Evolutionary conservation across 1,139 yeast species (phyloP).

Genomic region (Scheffersomyces lignicola): DNA sequence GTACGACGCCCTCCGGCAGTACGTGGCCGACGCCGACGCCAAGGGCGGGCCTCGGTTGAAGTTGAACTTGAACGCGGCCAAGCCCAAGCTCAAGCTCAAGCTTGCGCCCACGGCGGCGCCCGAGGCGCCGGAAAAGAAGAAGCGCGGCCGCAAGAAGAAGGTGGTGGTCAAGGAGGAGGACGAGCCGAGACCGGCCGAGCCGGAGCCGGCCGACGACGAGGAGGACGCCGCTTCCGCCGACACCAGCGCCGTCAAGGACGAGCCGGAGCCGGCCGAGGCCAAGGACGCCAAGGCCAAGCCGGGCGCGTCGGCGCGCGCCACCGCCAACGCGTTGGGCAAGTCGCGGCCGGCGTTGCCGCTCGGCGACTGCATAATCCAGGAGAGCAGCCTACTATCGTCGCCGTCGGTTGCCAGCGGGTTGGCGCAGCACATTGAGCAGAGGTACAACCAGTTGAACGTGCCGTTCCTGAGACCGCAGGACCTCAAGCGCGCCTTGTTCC

Average conservation of each 20-base stretch:
- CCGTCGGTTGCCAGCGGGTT: constrained; percentile 26
- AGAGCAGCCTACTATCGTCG: constrained; percentile 38
- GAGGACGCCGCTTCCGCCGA: constrained; percentile 10
- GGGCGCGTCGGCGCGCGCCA: constrained; percentile 12
- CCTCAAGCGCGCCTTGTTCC: constrained; percentile 33
- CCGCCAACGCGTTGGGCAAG: constrained; percentile 30
- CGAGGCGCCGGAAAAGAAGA: constrained; percentile 21
- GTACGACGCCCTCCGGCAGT: constrained; percentile 24
- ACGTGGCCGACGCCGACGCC: constrained; percentile 13
- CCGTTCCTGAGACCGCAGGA: constrained; percentile 23
- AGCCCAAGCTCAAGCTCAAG: constrained; percentile 26
- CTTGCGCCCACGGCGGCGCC: constrained; percentile 18
- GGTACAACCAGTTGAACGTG: constrained; percentile 15
- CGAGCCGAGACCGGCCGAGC: constrained; percentile 14
- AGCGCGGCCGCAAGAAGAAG: constrained; percentile 19
- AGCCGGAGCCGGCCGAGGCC: constrained; percentile 13
- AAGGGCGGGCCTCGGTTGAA: constrained; percentile 22
- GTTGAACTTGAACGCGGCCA: constrained; percentile 23
- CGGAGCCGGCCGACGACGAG: constrained; percentile 13
- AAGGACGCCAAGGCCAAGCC: constrained; percentile 13
- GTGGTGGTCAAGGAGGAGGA: constrained; percentile 18
- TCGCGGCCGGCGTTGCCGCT: constrained; percentile 24
- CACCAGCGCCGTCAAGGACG: constrained; percentile 9
- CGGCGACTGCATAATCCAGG: constrained; percentile 36
- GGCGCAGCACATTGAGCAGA: constrained; percentile 28